These are phyloP conservation scores for Suillus subaureus DNA, from an alignment of 768 basidiomycete species.

Conservation along the genomic window DNA sequence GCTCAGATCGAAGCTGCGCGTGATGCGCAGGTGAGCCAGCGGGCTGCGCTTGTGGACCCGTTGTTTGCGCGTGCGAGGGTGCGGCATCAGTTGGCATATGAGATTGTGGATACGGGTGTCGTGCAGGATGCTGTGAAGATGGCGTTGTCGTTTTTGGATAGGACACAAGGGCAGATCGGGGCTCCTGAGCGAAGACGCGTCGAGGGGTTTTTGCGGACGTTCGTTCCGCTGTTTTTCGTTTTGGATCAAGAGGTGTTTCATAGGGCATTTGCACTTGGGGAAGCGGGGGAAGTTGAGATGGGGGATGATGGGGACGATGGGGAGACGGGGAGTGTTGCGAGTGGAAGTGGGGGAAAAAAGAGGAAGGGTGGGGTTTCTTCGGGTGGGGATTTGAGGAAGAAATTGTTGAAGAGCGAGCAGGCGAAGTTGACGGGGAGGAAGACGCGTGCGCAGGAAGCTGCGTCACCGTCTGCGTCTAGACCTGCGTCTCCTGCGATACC, in stretches of 20 bases:
- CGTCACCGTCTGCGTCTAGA: constrained; percentile 59
- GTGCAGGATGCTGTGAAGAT: constrained; percentile 89
- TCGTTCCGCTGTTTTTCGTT: constrained; percentile 78
- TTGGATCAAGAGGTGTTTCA: constrained; percentile 72
- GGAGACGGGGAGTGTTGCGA: constrained; percentile 35
- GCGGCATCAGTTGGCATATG: constrained; percentile 79
- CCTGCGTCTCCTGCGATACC: constrained; percentile 60
- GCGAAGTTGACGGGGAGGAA: constrained; percentile 68
- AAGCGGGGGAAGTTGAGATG: constrained; percentile 62
- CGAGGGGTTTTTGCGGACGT: constrained; percentile 78
- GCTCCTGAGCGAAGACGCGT: constrained; percentile 76
- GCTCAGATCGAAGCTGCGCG: constrained; percentile 83
- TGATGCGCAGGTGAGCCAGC: constrained; percentile 79
- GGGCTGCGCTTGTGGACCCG: constrained; percentile 60
- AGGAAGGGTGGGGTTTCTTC: constrained; percentile 42
- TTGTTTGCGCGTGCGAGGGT: constrained; percentile 61
- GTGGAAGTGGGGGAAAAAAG: constrained; percentile 39
- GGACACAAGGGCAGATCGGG: constrained; percentile 75
- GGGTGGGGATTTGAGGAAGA: constrained; percentile 75
- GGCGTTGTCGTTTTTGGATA: constrained; percentile 87
- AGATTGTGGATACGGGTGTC: constrained; percentile 71
- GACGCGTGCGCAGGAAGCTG: constrained; percentile 54
- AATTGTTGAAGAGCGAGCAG: constrained; percentile 79
- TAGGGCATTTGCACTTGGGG: constrained; percentile 63
- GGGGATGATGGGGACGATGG: constrained; percentile 50